A percentile compares a stretch with the other conserved stretches of the same genome.
Evolutionary conservation across 179 eudicot genomes (phyloP).

Genomic region (Silene vulgaris): DNA sequence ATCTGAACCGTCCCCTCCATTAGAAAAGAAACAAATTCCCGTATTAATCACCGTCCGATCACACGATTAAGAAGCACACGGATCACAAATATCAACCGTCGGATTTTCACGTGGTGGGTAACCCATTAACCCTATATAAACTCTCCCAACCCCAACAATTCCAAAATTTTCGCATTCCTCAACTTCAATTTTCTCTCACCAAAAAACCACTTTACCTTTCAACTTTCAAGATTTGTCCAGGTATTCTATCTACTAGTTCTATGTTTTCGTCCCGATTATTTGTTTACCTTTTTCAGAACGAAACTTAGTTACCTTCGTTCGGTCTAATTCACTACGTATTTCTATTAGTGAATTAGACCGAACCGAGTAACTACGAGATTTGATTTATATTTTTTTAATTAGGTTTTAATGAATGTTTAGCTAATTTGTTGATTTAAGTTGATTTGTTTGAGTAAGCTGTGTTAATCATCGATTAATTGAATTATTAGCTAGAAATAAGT

Average conservation of each 20-base stretch:
- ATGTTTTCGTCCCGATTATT: neutral
- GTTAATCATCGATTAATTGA: too few relatives aligned
- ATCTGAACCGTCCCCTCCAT: slow-evolving; percentile 35
- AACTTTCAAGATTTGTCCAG: neutral
- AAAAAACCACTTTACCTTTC: neutral
- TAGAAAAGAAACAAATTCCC: slow-evolving; percentile 39
- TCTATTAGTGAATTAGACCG: too few relatives aligned
- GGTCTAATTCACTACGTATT: too few relatives aligned
- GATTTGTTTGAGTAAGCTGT: too few relatives aligned
- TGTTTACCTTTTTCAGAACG: neutral
- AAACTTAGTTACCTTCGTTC: too few relatives aligned
- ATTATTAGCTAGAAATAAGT: too few relatives aligned
- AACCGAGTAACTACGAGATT: too few relatives aligned
- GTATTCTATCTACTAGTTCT: neutral
- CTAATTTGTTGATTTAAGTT: too few relatives aligned
- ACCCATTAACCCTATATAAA: slow-evolving; percentile 24
- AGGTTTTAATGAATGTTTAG: too few relatives aligned
- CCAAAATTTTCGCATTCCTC: slow-evolving; percentile 11
- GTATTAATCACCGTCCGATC: slow-evolving; percentile 30
- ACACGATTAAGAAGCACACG: slow-evolving; percentile 28
- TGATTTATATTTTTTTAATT: too few relatives aligned
- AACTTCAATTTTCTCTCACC: neutral
- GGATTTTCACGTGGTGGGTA: slow-evolving; percentile 13
- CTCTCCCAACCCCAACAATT: neutral
- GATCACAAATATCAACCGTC: slow-evolving; percentile 37